Evolutionary conservation across 148 eudicot genomes (phyloP), one percentile per base, ranked within the genome.

Genomic region (Vaccinium myrtillus): DNA sequence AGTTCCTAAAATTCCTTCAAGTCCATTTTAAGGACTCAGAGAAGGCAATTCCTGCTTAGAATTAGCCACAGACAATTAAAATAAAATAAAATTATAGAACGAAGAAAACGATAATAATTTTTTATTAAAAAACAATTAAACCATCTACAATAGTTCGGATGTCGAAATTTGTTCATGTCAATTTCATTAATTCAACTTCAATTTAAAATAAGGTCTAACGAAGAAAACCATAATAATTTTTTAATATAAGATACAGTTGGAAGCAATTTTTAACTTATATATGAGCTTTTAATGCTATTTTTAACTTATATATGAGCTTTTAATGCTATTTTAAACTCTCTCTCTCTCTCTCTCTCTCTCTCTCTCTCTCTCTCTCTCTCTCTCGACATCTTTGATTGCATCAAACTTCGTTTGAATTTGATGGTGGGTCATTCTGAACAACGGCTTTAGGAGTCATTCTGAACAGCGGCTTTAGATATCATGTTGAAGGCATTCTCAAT

Each of bases 401-500:
- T 73, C 10, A 73, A 36, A 36, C 9, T 73, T 69, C 74, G 8
- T 39, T 15, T 36, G 49, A 2, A 73, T 36, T 73, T 73, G 23
- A 10, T 48, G 13, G 79, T 76, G 27, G 13, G 54, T 11, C 48
- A 76, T 5, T 4, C 43, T 81, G 39, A n/a, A 88, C 74, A 5
- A 95, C 87, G 50, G 88, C 95, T 78, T 89, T 81, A 87, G 76
- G n/a, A n/a, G 54, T 11, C 48, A 76, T 5, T 4, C 43, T 81
- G 39, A n/a, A 88, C 74, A 5, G 97, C 87, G 50, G 88, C 95
- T 78, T 89, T 81, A 87, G 76, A 87, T 32, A 90, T 92, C 46
- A 82, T 71, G 48, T 89, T 86, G 65, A 88, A 91, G 32, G 97
- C 94, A 53, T 90, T 63, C 82, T 91, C 87, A 25, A 92, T 83